A percentile compares a stretch with the other conserved stretches of the same genome.
Conservation (phyloP, 768 basidiomycete genomes). For the Lactarius deliciosus region DNA sequence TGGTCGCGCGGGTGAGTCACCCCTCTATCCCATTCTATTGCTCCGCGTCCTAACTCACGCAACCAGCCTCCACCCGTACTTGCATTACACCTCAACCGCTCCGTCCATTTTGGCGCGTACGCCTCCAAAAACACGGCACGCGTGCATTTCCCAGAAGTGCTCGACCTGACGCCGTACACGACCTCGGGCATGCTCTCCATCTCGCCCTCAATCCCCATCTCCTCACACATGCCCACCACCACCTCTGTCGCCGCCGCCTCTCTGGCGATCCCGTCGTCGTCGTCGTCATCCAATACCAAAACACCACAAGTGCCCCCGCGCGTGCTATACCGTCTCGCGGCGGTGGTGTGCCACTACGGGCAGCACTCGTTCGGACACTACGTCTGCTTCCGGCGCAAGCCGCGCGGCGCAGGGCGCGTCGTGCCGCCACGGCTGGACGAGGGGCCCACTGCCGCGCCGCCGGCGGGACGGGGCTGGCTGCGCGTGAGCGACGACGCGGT, state of each 20-base stretch:
- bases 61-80: constrained; percentile 80
- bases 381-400: constrained; percentile 85
- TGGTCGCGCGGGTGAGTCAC: constrained; percentile 79
- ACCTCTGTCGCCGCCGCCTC: constrained; percentile 48
- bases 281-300: constrained; percentile 1
- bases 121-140: constrained; percentile 83
- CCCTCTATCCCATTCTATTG: constrained; percentile 5
- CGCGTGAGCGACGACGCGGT: constrained; percentile 86
- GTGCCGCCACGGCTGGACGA: constrained; percentile 45
- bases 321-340: constrained; percentile 81
- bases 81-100: constrained; percentile 88
- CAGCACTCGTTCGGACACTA: constrained; percentile 94
- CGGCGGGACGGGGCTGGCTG: constrained; percentile 74
- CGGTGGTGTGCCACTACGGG: constrained; percentile 92
- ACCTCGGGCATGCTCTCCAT: constrained; percentile 78
- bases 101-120: constrained; percentile 72
- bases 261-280: neutral
- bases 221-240: constrained; percentile 49
- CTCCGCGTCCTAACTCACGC: neutral
- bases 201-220: constrained; percentile 68
- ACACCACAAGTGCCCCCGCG: constrained; percentile 37
- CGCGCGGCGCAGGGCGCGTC: constrained; percentile 48
- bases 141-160: constrained; percentile 79
- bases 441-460: constrained; percentile 36
- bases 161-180: constrained; percentile 87